Conservation (phyloP, 768 basidiomycete genomes). For the Tylopilus subfusipes region DNA sequence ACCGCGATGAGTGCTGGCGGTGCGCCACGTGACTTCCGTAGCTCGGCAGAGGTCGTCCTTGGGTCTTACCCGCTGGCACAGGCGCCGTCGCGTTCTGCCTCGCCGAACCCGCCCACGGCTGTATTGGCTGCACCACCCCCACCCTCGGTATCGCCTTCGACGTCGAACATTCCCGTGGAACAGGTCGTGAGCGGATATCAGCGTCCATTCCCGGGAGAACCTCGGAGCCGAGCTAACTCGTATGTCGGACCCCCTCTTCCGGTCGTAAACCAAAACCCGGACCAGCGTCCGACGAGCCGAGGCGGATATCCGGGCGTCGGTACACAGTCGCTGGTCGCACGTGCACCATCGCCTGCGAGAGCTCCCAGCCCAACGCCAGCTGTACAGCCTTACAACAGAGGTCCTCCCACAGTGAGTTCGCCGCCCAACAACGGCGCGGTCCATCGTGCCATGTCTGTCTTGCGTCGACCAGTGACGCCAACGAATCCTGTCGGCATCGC, state of each 20-base stretch:
- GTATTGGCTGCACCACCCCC: slow-evolving; percentile 70
- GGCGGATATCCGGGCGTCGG: background rate
- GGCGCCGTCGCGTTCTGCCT: slow-evolving; percentile 59
- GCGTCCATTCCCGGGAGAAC: slow-evolving; percentile 85
- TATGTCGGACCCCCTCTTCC: slow-evolving; percentile 32
- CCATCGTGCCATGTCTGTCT: background rate
- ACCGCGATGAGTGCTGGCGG: slow-evolving; percentile 14
- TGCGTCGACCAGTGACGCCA: background rate
- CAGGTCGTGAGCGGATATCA: slow-evolving; percentile 75
- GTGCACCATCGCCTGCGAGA: background rate
- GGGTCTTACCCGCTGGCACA: slow-evolving; percentile 61
- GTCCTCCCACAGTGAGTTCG: background rate
- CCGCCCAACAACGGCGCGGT: background rate
- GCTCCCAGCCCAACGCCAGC: background rate
- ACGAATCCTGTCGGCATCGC: background rate
- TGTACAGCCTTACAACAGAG: background rate
- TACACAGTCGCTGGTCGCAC: background rate
- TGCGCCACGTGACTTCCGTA: slow-evolving; percentile 58
- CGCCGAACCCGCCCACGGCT: slow-evolving; percentile 71
- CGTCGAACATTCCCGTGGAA: slow-evolving; percentile 56
- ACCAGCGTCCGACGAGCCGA: slow-evolving; percentile 41
- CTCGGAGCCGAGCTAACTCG: slow-evolving; percentile 54
- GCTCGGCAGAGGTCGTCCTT: slow-evolving; percentile 73
- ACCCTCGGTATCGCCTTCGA: slow-evolving; percentile 31
- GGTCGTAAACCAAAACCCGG: slow-evolving; percentile 23